Evolutionary conservation across 2,329 filamentous ascomycete genomes (phyloP).

Genomic region (Didymellaceae sp.): DNA sequence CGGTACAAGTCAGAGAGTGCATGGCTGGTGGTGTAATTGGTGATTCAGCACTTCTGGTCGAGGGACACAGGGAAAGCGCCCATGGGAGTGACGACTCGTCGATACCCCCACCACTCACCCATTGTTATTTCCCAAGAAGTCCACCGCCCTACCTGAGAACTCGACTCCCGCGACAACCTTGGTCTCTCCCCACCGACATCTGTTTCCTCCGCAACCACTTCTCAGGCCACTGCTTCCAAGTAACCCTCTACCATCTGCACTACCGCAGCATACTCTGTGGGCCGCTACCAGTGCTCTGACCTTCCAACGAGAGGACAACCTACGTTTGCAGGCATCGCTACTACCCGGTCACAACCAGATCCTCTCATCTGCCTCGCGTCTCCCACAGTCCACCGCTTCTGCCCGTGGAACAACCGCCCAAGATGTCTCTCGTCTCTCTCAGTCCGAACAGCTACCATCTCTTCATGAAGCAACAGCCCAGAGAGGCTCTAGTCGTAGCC

Average conservation of each 20-base stretch:
- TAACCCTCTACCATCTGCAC: neutral
- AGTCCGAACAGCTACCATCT: neutral
- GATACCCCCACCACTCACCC: conserved; percentile 4
- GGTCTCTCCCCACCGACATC: neutral
- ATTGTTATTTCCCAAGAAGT: conserved; percentile 7
- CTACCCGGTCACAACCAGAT: neutral
- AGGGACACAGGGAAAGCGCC: conserved; percentile 5
- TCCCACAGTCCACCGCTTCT: neutral
- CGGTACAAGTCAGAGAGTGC: conserved; percentile 1
- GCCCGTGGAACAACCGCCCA: conserved; percentile 2
- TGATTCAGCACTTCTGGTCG: conserved; percentile 13
- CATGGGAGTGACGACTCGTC: conserved; percentile 10
- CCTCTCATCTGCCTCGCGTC: neutral
- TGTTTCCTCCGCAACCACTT: neutral
- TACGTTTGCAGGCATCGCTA: neutral
- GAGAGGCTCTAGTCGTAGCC: conserved; percentile 67
- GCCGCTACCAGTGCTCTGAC: conserved; percentile 4
- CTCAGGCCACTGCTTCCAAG: neutral
- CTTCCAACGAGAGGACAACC: neutral
- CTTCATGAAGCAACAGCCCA: conserved; percentile 66
- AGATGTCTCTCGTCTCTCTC: conserved; percentile 11
- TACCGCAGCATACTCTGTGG: neutral
- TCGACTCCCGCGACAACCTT: neutral
- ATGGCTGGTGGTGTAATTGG: conserved; percentile 1
- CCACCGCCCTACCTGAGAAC: conserved; percentile 2